Base-by-base conservation (phyloP, 495 filamentous ascomycete genomes). In the Bryoglossum gracile region DNA sequence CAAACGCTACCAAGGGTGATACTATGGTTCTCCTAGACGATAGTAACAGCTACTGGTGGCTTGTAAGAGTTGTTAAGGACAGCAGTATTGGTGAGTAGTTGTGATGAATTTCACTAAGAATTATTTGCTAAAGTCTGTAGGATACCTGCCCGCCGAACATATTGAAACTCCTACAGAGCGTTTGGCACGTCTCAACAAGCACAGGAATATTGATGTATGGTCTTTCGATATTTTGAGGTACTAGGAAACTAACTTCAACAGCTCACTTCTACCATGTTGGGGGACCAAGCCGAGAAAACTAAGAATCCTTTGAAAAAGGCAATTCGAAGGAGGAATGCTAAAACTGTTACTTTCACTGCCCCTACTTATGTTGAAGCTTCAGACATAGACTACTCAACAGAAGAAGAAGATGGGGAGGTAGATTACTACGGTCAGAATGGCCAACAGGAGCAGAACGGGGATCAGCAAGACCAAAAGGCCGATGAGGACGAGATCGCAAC, bases 1-100 rank as follows among this genome's bases (percentile, higher is more conserved):
- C 92, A 48, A 97, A 97, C 72, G 92, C 92, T 38, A 88, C 87
- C 8, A 99, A 99, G 70, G 92, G 92, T 25, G 92, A 99, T 60
- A 96, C 90, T 13, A 99, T 99, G 92, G 89, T 96, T n/a, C 79
- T 99, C 33, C 77, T 99, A n/a, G 92, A 97, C 63, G 92, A 99
- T 59, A 95, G 88, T 64, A 99, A 99, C 70, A 95, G 89, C 65
- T 99, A 99, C 63, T 99, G 92, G 92, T 99, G 92, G 92, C 78
- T 99, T 32, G 92, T 99, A 11, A 77, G 91, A 43, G 87, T 99
- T 16, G 89, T 95, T 10, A 95, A 96, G 66, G 94, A 97, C 65
- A 89, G 83, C 60, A 96, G 89, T 60, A 97, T 98, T 65, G 92
- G 91, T 95, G 71, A 28, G 81, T 41, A 16, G 9, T 40, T 35